Percentiles rank a stretch among this genome's conserved stretches.
Conservation (phyloP, 768 basidiomycete genomes). For the Tephrocybe sp. region DNA sequence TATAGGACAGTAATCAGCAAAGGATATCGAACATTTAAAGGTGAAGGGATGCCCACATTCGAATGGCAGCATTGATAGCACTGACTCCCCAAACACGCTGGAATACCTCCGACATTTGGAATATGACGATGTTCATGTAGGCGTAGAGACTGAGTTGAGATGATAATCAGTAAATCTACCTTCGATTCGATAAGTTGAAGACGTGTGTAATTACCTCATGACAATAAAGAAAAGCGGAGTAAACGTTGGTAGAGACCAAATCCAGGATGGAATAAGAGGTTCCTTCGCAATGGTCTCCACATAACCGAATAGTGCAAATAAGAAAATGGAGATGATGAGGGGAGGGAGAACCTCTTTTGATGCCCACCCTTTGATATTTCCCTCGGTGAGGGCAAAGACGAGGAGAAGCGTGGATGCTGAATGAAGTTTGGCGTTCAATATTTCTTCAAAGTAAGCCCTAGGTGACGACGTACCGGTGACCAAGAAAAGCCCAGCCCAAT, state of each 20-base stretch:
- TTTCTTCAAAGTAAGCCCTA: no score
- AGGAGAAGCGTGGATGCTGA: constrained; percentile 29
- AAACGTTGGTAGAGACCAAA: constrained; percentile 30
- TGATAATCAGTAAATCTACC: no score
- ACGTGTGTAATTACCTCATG: neutral
- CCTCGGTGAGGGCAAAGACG: constrained; percentile 37
- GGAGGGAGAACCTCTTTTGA: constrained; percentile 39
- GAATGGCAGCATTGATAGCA: constrained; percentile 25
- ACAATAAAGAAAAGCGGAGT: constrained; percentile 35
- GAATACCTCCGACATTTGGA: constrained; percentile 23
- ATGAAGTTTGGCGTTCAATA: no score
- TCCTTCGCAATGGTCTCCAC: constrained; percentile 15
- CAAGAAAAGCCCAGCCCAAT: constrained; percentile 20
- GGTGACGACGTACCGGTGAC: constrained; percentile 20
- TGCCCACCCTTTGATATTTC: constrained; percentile 46
- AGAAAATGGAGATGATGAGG: constrained; percentile 39
- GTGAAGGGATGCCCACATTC: constrained; percentile 24
- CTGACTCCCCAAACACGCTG: neutral
- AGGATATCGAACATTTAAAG: no score
- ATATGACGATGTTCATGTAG: constrained; percentile 34
- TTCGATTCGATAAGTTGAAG: no score
- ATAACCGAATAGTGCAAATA: constrained; percentile 35
- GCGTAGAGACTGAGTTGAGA: constrained; percentile 32
- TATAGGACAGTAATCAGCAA: no score
- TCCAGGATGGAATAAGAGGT: constrained; percentile 41